Conservation (phyloP, 2,329 filamentous ascomycete genomes). For the Cytospora mali region DNA sequence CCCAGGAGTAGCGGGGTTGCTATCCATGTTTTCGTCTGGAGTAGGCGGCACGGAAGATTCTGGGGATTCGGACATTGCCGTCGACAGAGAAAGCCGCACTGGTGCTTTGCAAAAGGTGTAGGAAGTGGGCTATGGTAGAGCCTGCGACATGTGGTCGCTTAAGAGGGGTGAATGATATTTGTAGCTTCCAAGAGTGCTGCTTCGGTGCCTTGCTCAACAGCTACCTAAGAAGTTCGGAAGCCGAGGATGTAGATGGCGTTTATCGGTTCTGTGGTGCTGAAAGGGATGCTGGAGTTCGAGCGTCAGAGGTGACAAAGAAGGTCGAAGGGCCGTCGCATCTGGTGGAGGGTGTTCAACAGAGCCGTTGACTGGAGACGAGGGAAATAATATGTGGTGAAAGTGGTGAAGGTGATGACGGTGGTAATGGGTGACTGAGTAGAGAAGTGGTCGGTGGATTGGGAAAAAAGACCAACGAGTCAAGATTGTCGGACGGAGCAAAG, state of each 20-base stretch:
- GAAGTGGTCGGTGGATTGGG: not conserved
- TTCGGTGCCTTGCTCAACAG: not conserved
- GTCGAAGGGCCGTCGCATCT: constrained; percentile 2
- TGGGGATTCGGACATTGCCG: constrained; percentile 34
- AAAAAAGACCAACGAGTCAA: not conserved
- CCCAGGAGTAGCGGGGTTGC: constrained; percentile 47
- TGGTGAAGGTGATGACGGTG: not conserved
- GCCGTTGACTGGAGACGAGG: not conserved
- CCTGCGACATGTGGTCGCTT: constrained; percentile 16
- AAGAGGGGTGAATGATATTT: constrained; percentile 1
- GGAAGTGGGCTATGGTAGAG: constrained; percentile 5
- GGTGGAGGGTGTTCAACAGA: constrained; percentile 5
- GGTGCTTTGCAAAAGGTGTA: constrained; percentile 4
- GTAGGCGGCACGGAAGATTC: constrained; percentile 46
- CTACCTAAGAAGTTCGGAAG: constrained; percentile 4
- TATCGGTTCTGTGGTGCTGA: not conserved
- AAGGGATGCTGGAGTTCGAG: not conserved
- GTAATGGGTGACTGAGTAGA: not conserved
- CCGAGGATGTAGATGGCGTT: constrained; percentile 1
- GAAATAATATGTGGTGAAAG: not conserved
- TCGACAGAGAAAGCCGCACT: not conserved
- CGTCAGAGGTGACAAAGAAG: constrained; percentile 1
- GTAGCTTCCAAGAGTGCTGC: not conserved
- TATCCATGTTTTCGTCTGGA: constrained; percentile 48
- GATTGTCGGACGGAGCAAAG: not conserved